Evolutionary conservation across 2,329 filamentous ascomycete species (phyloP), one percentile per base, ranked within the genome.

Genomic region (Epichloe amarillans): DNA sequence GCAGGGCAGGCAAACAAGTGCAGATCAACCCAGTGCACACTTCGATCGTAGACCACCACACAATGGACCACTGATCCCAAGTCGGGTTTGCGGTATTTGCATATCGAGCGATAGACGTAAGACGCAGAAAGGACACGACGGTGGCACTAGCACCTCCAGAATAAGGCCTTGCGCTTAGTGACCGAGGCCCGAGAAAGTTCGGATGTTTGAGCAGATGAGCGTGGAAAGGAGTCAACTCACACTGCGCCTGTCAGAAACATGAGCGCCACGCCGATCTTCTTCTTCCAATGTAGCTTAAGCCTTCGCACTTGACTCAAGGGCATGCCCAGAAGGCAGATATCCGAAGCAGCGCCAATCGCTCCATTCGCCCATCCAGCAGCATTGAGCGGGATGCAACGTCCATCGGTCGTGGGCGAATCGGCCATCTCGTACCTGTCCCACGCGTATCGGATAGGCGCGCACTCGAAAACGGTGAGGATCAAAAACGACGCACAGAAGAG

Each of bases 321-420:
- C 3, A 78, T 60, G 0, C 62, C 64, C 39, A 77, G 60, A 52
- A 77, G 70, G 60, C 67, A 69, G 3, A 75, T 2, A 51, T 78
- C 75, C 21, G 73, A 62, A 0, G 60, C 61, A 45, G 77, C 75
- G 48, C 69, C 72, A 43, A 73, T 65, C 1, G 59, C 66, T 1
- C 72, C 73, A 33, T 72, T 71, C 5, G 68, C 64, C 72, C 72
- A 78, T 1, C 62, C 68, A 12, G 74, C 61, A 0, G 64, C 60
- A 52, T 73, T 74, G 46, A 70, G 61, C 46, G 73, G 65, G 26
- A 72, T 62, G 54, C 76, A 79, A 4, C 52, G 58, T 0, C 75
- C 75, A 1, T 69, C 57, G 2, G 67, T 67, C 26, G 70, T 3
- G 8, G 30, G 40, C 5, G 17, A 39, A 12, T 38, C 38, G 37